Evolutionary conservation across 345 rosid genomes (phyloP).

Genomic region (Gynandropsis gynandra): DNA sequence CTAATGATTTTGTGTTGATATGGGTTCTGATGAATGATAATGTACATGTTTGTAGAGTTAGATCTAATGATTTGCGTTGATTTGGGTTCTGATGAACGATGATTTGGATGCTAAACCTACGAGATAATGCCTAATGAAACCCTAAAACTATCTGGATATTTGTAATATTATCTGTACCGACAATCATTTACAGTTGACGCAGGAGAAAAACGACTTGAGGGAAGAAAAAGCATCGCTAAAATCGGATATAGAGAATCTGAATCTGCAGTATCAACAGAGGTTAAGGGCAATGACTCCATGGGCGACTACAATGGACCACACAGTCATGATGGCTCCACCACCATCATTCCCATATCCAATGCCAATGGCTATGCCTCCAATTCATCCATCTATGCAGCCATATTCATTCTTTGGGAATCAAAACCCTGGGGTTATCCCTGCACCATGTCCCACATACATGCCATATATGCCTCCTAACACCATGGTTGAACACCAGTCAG

Average conservation of each 20-base stretch:
- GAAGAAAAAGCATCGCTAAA: slow-evolving; percentile 80
- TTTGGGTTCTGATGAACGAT: too few species aligned
- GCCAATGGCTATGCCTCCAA: slow-evolving; percentile 79
- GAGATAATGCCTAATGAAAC: too few species aligned
- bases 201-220: slow-evolving; percentile 81
- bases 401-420: slow-evolving; percentile 67
- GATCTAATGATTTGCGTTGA: too few species aligned
- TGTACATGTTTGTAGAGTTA: too few species aligned
- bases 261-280: slow-evolving; percentile 71
- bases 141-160: too few species aligned
- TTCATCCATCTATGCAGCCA: slow-evolving; percentile 76
- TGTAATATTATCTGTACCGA: not conserved
- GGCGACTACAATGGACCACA: slow-evolving; percentile 59
- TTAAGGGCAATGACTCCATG: slow-evolving; percentile 57
- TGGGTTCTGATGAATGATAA: too few species aligned
- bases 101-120: too few species aligned
- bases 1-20: too few species aligned
- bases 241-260: slow-evolving; percentile 67
- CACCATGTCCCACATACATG: slow-evolving; percentile 57
- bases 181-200: slow-evolving; percentile 47
- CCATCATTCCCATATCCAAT: slow-evolving; percentile 65
- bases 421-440: slow-evolving; percentile 57
- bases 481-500: slow-evolving; percentile 48
- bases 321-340: slow-evolving; percentile 66
- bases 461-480: slow-evolving; percentile 57